phyloP scores from a whole-genome alignment of 2,329 filamentous ascomycete genomes.

The Exophiala oligosperma region DNA sequence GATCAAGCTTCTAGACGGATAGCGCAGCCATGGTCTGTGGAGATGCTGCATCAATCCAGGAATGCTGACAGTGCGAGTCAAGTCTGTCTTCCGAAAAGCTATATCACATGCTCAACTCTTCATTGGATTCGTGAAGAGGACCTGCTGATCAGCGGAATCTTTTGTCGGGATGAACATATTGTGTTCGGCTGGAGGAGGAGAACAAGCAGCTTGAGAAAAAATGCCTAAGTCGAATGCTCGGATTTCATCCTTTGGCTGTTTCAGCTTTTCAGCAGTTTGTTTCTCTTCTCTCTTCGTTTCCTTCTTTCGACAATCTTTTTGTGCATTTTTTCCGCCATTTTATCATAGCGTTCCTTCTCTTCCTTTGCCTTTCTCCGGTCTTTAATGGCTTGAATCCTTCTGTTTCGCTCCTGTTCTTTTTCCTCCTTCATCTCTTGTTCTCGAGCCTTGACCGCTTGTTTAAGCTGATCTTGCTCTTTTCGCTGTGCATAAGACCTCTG shows the following conservation, averaged over 20 bases:
- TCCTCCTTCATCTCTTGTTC: conserved; percentile 96
- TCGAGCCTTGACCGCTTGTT: conserved; percentile 80
- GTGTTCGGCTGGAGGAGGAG: too few relatives aligned
- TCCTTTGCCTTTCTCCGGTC: conserved; percentile 86
- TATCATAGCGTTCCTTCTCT: conserved; percentile 88
- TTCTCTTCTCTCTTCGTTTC: conserved; percentile 95
- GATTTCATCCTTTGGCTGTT: background rate
- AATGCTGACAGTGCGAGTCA: too few relatives aligned
- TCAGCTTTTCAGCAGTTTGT: conserved; percentile 30
- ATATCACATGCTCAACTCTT: too few relatives aligned
- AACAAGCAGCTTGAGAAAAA: background rate
- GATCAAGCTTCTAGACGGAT: too few relatives aligned
- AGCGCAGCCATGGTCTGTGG: too few relatives aligned
- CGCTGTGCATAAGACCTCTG: conserved; percentile 78
- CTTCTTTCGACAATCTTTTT: conserved; percentile 88
- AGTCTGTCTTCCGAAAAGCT: too few relatives aligned
- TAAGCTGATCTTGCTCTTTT: conserved; percentile 65
- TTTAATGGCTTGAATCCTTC: conserved; percentile 74
- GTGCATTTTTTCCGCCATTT: conserved; percentile 98
- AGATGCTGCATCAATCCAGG: too few relatives aligned
- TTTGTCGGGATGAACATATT: too few relatives aligned
- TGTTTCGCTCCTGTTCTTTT: conserved; percentile 83
- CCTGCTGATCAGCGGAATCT: too few relatives aligned
- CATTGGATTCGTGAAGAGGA: too few relatives aligned
- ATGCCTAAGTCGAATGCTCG: background rate